Evolutionary conservation across 2,329 filamentous ascomycete species (phyloP), one percentile per base, ranked within the genome.

Genomic region (Penicillium sp.): DNA sequence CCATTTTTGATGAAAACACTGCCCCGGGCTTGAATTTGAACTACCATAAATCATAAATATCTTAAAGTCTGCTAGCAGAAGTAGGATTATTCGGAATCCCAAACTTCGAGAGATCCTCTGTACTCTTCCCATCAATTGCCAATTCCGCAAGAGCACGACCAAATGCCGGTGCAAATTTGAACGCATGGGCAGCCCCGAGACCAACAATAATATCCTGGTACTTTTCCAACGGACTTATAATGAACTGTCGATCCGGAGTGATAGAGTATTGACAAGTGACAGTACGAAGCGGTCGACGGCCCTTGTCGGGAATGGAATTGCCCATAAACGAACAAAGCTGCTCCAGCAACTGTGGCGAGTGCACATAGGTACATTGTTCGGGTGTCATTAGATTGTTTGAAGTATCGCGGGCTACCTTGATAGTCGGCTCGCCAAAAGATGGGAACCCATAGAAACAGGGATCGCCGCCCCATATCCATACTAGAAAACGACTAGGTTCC

Each of bases 191-290:
- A 41, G 61, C 64, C 6, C 66, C 66, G 8, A 68, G 39, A 1
- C 59, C 62, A 27, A 69, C 53, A 49, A 29, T 29, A 7, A 69
- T 62, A 47, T 65, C 62, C 1, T 49, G 57, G 21, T 68, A 45
- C 4, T 61, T 62, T 13, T 64, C 55, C 48, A 71, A 42, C 3
- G 68, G 69, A 9, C 65, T 64, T 17, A 71, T 66, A 10, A 71
- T 59, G 23, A 70, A 70, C 1, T 65, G 66, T 31, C 68, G 63
- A 42, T 69, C 65, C 2, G 68, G 68, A 0, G 68, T 70, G 25
- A 71, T 69, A 3, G 66, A 50, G 44, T 71, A 70, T 47, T 70
- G 69, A 49, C 66, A 71, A 25, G 68, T 71, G 0, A 70, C 44
- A 1, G 68, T 71, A 27, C 68, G 67, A 21, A 70, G 67, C 2